Evolutionary conservation across 345 rosid genomes (phyloP), one percentile per base, ranked within the genome.

Genomic region (Stellera chamaejasme): DNA sequence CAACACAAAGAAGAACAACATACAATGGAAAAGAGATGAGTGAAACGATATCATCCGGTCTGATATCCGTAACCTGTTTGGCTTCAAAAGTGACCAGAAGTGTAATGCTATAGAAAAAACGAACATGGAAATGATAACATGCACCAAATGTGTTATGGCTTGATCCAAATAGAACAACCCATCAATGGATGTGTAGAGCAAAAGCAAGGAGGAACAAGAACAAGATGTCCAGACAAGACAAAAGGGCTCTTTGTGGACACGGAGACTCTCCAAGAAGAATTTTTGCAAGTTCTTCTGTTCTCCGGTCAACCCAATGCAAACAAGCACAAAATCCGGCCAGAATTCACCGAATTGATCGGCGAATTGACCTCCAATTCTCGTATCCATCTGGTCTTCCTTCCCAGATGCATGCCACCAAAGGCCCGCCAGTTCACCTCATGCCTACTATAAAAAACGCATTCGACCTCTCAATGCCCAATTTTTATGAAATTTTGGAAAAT

Each of bases 231-330:
- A 81, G 61, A 23, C 79, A 65, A 36, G 90, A 72, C 23, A 83
- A 67, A 16, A 92, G 69, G 64, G 62, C 73, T 64, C 98, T 75
- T 61, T 92, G 98, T 47, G 96, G 85, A 59, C 95, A 85, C 7
- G 95, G 95, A 27, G 81, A 82, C n/a, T n/a, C n/a, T n/a, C n/a
- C n/a, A n/a, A n/a, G n/a, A n/a, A n/a, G n/a, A n/a, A n/a, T n/a
- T n/a, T n/a, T n/a, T n/a, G n/a, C n/a, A n/a, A n/a, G n/a, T n/a
- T n/a, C n/a, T n/a, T n/a, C n/a, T n/a, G n/a, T n/a, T n/a, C n/a
- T n/a, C n/a, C n/a, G n/a, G n/a, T n/a, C n/a, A n/a, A n/a, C n/a
- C n/a, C n/a, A n/a, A n/a, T n/a, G n/a, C n/a, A n/a, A n/a, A n/a
- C n/a, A n/a, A n/a, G n/a, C n/a, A n/a, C n/a, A n/a, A n/a, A n/a